Percentiles rank a stretch among this genome's conserved stretches.
Evolutionary conservation across 148 eudicot genomes (phyloP).

Genomic region (Selenicereus undatus): DNA sequence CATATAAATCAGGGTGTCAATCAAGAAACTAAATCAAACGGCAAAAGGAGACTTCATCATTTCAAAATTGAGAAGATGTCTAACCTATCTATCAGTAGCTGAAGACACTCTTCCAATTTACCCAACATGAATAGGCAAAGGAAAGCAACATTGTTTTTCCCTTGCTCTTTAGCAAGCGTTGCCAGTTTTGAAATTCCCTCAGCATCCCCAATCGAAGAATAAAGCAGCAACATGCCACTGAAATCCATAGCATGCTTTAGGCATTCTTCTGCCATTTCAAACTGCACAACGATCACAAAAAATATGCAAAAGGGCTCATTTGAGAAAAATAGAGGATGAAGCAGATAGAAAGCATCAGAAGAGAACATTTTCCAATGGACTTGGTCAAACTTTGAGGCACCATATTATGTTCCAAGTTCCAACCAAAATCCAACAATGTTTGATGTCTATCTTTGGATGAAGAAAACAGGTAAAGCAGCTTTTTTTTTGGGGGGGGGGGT

Average conservation of each 20-base stretch:
- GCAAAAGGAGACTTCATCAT: not conserved
- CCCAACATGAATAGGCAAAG: slow-evolving; percentile 86
- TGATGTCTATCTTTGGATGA: not conserved
- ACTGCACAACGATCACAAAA: slow-evolving; percentile 42
- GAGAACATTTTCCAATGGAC: not conserved
- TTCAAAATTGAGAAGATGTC: not conserved
- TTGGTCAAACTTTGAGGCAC: not conserved
- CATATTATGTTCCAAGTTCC: not conserved
- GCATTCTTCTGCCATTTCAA: slow-evolving; percentile 95
- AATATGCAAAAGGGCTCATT: not conserved
- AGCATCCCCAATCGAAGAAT: slow-evolving; percentile 93
- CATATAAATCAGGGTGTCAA: slow-evolving; percentile 16
- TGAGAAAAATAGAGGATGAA: slow-evolving; percentile 3
- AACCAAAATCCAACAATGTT: not conserved
- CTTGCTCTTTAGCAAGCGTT: slow-evolving; percentile 71
- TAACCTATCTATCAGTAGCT: slow-evolving; percentile 88
- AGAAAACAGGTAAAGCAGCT: not conserved
- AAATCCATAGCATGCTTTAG: slow-evolving; percentile 85
- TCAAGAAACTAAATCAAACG: not conserved
- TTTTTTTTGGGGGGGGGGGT: not conserved
- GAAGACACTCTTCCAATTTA: slow-evolving; percentile 89
- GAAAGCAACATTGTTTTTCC: slow-evolving; percentile 92
- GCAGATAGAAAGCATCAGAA: not conserved
- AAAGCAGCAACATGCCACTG: slow-evolving; percentile 92
- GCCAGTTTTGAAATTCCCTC: slow-evolving; percentile 82